A percentile compares a stretch with the other conserved stretches of the same genome.
phyloP scores from a whole-genome alignment of 2,329 filamentous ascomycete genomes.

The Diaporthe citriasiana region DNA sequence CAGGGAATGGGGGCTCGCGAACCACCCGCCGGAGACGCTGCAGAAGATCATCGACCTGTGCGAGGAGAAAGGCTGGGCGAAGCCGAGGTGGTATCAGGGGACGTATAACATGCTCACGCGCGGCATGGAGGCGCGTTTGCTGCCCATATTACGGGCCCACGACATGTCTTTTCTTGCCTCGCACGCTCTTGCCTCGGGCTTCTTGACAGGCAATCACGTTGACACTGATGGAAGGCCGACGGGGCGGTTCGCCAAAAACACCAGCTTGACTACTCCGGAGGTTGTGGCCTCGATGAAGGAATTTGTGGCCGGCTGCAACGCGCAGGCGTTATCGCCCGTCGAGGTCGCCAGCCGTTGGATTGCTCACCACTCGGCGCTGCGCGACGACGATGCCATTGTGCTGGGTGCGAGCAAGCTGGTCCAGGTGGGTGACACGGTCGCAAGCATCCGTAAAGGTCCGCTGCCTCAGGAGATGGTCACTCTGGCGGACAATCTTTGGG shows the following conservation, averaged over 20 bases:
- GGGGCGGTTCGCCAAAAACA: constrained; percentile 44
- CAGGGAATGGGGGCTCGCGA: constrained; percentile 56
- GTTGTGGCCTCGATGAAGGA: constrained; percentile 50
- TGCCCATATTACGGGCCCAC: constrained; percentile 54
- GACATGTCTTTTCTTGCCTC: constrained; percentile 46
- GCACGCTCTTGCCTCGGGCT: constrained; percentile 47
- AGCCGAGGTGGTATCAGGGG: constrained; percentile 57
- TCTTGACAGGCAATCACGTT: constrained; percentile 52
- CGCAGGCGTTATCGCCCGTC: constrained; percentile 47
- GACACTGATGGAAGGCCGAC: constrained; percentile 48
- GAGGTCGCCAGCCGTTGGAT: constrained; percentile 50
- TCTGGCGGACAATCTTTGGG: constrained; percentile 28
- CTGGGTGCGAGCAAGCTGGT: constrained; percentile 44
- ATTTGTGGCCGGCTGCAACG: constrained; percentile 48
- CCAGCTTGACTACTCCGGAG: constrained; percentile 49
- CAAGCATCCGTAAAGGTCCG: constrained; percentile 19
- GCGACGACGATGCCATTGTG: constrained; percentile 42
- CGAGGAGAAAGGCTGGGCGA: constrained; percentile 52
- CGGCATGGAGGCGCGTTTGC: constrained; percentile 52
- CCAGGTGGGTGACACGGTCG: constrained; percentile 38
- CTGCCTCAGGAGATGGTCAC: constrained; percentile 7
- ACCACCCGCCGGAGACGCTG: constrained; percentile 50
- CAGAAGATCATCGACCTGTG: constrained; percentile 51
- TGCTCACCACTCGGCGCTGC: constrained; percentile 41
- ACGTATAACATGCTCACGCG: constrained; percentile 56